Evolutionary conservation across 148 eudicot genomes (phyloP).

Genomic region (Persicaria maculosa): DNA sequence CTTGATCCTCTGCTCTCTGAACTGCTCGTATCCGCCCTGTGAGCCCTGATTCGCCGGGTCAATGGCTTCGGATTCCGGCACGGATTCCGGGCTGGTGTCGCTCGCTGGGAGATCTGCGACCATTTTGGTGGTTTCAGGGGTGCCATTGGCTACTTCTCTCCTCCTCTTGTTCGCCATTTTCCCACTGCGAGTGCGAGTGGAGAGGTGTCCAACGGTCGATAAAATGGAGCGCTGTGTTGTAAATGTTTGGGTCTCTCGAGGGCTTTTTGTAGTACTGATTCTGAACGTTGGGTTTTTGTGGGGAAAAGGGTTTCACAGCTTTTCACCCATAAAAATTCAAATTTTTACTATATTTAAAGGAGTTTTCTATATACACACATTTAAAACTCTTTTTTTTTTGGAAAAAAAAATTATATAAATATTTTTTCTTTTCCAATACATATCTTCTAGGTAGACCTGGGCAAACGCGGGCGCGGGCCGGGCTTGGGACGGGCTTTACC

Average conservation of each 20-base stretch:
- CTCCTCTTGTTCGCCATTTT: conserved; percentile 22
- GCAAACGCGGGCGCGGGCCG: too few species aligned
- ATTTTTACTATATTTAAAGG: neutral
- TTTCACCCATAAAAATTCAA: neutral
- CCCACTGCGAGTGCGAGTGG: neutral
- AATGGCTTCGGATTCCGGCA: conserved; percentile 7
- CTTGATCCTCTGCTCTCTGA: conserved; percentile 66
- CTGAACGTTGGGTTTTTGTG: neutral
- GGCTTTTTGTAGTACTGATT: neutral
- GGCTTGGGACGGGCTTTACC: too few species aligned
- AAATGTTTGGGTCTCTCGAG: neutral
- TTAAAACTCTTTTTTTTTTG: too few species aligned
- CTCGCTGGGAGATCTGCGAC: neutral
- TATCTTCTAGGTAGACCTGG: too few species aligned
- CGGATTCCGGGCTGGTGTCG: neutral
- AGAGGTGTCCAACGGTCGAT: conserved; percentile 11
- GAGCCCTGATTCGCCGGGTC: neutral
- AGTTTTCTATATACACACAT: neutral
- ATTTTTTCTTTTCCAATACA: too few species aligned
- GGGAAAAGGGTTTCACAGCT: neutral
- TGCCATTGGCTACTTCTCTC: neutral
- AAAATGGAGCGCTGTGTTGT: neutral
- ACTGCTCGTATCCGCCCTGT: conserved; percentile 47
- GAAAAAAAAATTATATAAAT: too few species aligned
- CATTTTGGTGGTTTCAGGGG: conserved; percentile 19